Base-by-base conservation (phyloP, 225 moss, liverwort and hornwort genomes). In the Marchantia polymorpha region DNA sequence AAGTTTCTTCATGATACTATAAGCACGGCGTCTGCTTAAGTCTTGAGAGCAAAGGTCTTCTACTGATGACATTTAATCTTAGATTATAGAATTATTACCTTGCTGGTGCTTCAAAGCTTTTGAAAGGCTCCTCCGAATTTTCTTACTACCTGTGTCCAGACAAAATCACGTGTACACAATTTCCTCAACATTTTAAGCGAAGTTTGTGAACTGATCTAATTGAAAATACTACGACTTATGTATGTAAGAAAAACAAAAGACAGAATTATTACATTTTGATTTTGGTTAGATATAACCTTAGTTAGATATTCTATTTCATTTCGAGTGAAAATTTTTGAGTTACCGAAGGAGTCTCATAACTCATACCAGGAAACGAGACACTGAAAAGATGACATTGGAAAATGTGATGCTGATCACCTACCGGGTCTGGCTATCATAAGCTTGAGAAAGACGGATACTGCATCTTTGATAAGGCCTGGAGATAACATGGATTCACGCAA, bases 361-460 rank as follows among this genome's bases (percentile, higher is more conserved):
- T 39, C 39, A 39, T 39, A 39, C 39, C 39, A 39, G 39, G 39
- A 39, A 39, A 39, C 39, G 5, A 39, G 39, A 39, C 5, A 2
- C 3, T 39, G 39, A 5, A 39, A 39, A 39, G 39, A 39, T 39
- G 3, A 39, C 39, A 39, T 5, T 39, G 39, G 39, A 39, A 39
- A 39, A 39, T 39, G 39, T 13, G 56, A 56, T 56, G 13, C 12
- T 7, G 16, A 10, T 69, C 12, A 53, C 79, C 16, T 25, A 83
- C 75, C 78, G 64, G 87, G 79, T 73, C 53, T 87, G 25, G 58
- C 61, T n/a, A 84, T 69, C 48, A 87, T 74, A 11, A 87, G 76
- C 76, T 84, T 84, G 23, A 87, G 76, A 61, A 87, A 84, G 0
- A 84, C 75, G 59, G 75, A 74, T 61, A 84, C 15, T 56, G 87